Evolutionary conservation across 768 basidiomycete genomes (phyloP).

Genomic region (Tricholoma hemisulphureum): DNA sequence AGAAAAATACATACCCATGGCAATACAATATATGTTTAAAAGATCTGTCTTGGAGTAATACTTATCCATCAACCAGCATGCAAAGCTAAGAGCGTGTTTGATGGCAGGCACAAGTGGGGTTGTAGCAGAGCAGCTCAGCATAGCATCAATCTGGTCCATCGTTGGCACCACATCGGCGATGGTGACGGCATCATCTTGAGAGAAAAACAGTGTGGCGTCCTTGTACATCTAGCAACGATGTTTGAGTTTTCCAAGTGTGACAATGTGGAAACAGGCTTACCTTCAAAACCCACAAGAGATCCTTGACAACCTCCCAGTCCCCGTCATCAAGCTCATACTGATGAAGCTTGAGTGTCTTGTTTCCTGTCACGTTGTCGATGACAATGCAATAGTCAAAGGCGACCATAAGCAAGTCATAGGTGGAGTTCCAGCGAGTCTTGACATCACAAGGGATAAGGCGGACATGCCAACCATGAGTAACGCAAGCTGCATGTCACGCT

Average conservation of each 20-base stretch:
- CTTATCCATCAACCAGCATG: conserved; percentile 24
- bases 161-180: conserved; percentile 35
- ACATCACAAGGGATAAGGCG: no score
- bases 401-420: no score
- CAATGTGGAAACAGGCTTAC: conserved; percentile 7
- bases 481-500: no score
- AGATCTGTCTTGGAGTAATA: conserved; percentile 28
- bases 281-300: no score
- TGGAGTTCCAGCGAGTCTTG: no score
- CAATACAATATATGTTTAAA: conserved; percentile 27
- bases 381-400: conserved; percentile 23
- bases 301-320: conserved; percentile 33
- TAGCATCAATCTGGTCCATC: conserved; percentile 33
- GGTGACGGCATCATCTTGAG: conserved; percentile 13
- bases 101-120: conserved; percentile 12
- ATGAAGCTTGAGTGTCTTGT: conserved; percentile 8
- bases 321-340: conserved; percentile 14
- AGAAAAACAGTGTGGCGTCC: no score
- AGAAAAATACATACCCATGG: not conserved
- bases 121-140: conserved; percentile 6
- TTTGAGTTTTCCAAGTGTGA: conserved; percentile 33
- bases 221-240: conserved; percentile 28
- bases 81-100: conserved; percentile 17
- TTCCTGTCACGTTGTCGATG: conserved; percentile 20
- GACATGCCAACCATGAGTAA: no score